These are phyloP conservation scores for Fusarium sp. DNA, from an alignment of 2,329 filamentous ascomycete genomes.

Conservation along the genomic window DNA sequence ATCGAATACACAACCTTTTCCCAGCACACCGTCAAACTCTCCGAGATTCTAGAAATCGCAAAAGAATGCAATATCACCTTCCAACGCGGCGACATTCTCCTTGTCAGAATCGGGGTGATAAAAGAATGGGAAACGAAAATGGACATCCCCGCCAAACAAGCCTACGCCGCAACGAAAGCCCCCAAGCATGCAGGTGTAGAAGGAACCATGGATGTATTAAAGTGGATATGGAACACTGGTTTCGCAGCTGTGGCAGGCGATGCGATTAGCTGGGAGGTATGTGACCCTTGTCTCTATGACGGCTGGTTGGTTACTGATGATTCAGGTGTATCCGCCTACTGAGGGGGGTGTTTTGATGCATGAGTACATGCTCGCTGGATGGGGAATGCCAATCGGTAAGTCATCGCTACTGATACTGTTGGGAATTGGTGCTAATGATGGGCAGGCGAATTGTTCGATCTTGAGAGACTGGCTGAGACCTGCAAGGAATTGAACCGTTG, in stretches of 20 bases:
- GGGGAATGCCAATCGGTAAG: constrained; percentile 55
- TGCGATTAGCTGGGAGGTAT: constrained; percentile 63
- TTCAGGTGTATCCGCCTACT: constrained; percentile 41
- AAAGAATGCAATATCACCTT: constrained; percentile 57
- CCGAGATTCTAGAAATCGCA: constrained; percentile 50
- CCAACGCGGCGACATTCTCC: constrained; percentile 62
- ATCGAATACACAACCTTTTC: constrained; percentile 56
- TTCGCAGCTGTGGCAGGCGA: constrained; percentile 69
- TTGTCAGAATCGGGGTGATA: constrained; percentile 64
- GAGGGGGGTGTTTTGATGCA: constrained; percentile 47
- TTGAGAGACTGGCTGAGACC: constrained; percentile 53
- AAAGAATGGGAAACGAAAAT: constrained; percentile 53
- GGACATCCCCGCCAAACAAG: constrained; percentile 50
- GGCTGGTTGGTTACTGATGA: neutral
- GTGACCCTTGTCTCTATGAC: constrained; percentile 16
- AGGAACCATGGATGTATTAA: constrained; percentile 59
- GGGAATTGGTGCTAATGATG: accelerated
- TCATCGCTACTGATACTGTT: accelerated
- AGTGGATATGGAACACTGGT: constrained; percentile 68
- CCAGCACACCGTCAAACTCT: constrained; percentile 51
- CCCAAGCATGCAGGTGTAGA: constrained; percentile 58
- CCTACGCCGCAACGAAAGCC: constrained; percentile 48
- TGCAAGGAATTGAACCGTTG: constrained; percentile 64
- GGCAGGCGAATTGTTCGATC: constrained; percentile 51
- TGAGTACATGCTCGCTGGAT: constrained; percentile 60